These are phyloP conservation scores for Mycothermus thermophilus DNA, from an alignment of 495 filamentous ascomycete genomes.

Conservation along the genomic window DNA sequence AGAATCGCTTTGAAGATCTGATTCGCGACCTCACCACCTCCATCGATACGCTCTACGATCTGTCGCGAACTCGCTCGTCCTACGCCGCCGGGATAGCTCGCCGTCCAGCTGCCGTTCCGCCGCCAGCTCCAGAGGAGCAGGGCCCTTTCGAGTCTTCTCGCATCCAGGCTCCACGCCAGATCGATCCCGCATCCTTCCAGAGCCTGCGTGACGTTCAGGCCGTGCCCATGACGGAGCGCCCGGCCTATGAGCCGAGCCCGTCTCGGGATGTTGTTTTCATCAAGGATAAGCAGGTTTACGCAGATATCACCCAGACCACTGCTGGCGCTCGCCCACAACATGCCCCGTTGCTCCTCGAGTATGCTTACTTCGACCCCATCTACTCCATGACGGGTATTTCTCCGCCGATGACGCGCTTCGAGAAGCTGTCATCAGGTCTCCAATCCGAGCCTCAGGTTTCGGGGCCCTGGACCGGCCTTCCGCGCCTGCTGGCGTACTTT, in stretches of 20 bases:
- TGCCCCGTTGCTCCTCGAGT: conserved; percentile 52
- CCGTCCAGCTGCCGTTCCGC: too few relatives aligned
- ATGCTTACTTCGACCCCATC: conserved; percentile 47
- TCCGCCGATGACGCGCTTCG: conserved; percentile 49
- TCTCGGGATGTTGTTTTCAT: conserved; percentile 44
- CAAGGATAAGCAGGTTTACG: conserved; percentile 32
- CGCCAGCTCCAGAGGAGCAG: conserved; percentile 28
- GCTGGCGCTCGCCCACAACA: conserved; percentile 17
- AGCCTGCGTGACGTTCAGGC: conserved; percentile 30
- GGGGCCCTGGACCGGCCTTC: conserved; percentile 47
- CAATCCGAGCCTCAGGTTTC: conserved; percentile 39
- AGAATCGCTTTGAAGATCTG: conserved; percentile 50
- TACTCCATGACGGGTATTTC: conserved; percentile 49
- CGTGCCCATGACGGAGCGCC: conserved; percentile 25
- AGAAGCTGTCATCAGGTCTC: conserved; percentile 45
- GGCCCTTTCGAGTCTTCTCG: conserved; percentile 39
- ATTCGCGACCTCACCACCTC: conserved; percentile 66
- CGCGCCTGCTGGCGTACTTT: conserved; percentile 64
- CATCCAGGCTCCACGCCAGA: conserved; percentile 40
- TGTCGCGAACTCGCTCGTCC: conserved; percentile 56
- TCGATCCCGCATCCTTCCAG: conserved; percentile 32
- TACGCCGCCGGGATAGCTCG: too few relatives aligned
- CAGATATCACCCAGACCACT: conserved; percentile 25
- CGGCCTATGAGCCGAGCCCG: conserved; percentile 10
- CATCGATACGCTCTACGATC: conserved; percentile 80